Evolutionary conservation across 2,329 filamentous ascomycete genomes (phyloP).

Genomic region (Hirsutella minnesotensis): DNA sequence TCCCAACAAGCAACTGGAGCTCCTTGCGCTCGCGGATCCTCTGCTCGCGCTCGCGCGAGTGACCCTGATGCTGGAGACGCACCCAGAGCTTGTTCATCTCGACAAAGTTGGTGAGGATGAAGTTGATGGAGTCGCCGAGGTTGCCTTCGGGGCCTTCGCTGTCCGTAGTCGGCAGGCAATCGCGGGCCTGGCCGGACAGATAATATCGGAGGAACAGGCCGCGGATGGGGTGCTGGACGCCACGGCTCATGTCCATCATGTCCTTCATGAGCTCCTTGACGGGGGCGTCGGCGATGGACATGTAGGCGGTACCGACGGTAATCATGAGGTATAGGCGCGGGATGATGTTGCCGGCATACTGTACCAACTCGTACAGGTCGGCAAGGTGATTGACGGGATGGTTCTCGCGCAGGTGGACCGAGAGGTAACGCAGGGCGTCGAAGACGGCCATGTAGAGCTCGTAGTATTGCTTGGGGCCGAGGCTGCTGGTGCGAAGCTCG

Average conservation of each 20-base stretch:
- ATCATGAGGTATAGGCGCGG: conserved; percentile 97
- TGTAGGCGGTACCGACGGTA: conserved; percentile 96
- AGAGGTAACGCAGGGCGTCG: conserved; percentile 91
- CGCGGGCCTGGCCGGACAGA: conserved; percentile 85
- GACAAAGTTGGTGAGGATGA: conserved; percentile 95
- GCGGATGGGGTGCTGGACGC: conserved; percentile 91
- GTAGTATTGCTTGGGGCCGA: conserved; percentile 99
- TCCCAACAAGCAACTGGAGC: conserved; percentile 87
- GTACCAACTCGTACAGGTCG: conserved; percentile 93
- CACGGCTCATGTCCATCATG: conserved; percentile 99
- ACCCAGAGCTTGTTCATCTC: conserved; percentile 99
- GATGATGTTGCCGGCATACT: conserved; percentile 97
- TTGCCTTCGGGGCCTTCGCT: conserved; percentile 92
- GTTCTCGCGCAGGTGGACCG: conserved; percentile 91
- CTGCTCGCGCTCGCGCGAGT: conserved; percentile 87
- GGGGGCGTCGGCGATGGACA: conserved; percentile 94
- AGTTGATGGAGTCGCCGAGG: conserved; percentile 93
- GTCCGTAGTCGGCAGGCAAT: conserved; percentile 69
- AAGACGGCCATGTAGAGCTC: conserved; percentile 99
- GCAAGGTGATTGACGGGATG: conserved; percentile 97
- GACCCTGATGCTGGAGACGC: conserved; percentile 89
- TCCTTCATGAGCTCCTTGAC: conserved; percentile 99
- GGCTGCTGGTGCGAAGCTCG: conserved; percentile 91
- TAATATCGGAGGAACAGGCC: conserved; percentile 95
- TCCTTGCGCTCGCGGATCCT: conserved; percentile 91